Percentiles rank a stretch among this genome's conserved stretches.
phyloP scores from a whole-genome alignment of 306 rosid species.

The Mimosa bimucronata region DNA sequence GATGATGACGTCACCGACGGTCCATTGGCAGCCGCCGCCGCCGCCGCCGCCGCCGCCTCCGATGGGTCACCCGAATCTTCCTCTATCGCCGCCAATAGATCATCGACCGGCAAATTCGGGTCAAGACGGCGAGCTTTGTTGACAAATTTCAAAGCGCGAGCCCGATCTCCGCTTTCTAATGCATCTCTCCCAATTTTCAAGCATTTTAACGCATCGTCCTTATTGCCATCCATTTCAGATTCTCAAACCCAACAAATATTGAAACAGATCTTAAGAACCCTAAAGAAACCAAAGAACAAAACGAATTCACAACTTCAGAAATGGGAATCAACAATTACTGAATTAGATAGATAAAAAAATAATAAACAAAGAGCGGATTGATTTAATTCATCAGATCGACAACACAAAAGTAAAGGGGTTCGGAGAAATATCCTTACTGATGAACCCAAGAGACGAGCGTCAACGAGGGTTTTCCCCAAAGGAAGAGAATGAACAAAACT shows the following conservation, averaged over 20 bases:
- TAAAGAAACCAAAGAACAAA: background rate
- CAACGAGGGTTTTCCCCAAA: background rate
- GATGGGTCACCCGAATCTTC: constrained; percentile 43
- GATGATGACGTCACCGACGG: constrained; percentile 41
- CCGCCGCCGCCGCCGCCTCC: constrained; percentile 27
- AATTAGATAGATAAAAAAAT: background rate
- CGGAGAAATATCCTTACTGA: background rate
- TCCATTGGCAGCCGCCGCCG: constrained; percentile 40
- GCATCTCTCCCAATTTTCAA: constrained; percentile 80
- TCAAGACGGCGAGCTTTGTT: constrained; percentile 89
- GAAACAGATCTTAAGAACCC: constrained; percentile 31
- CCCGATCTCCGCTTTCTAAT: constrained; percentile 66
- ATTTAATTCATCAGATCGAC: background rate
- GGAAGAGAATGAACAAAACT: background rate
- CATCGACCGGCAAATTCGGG: constrained; percentile 70
- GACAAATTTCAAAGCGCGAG: constrained; percentile 74
- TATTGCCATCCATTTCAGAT: constrained; percentile 83
- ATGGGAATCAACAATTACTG: background rate
- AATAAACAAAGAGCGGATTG: background rate
- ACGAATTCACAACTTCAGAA: background rate
- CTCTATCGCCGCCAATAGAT: constrained; percentile 56
- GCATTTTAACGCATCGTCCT: constrained; percentile 88
- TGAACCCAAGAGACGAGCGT: background rate
- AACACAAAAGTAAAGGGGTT: background rate
- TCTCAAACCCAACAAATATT: constrained; percentile 1